Percentiles rank a stretch among this genome's conserved stretches.
phyloP scores from a whole-genome alignment of 306 rosid genomes.

The Trifolium fragiferum region DNA sequence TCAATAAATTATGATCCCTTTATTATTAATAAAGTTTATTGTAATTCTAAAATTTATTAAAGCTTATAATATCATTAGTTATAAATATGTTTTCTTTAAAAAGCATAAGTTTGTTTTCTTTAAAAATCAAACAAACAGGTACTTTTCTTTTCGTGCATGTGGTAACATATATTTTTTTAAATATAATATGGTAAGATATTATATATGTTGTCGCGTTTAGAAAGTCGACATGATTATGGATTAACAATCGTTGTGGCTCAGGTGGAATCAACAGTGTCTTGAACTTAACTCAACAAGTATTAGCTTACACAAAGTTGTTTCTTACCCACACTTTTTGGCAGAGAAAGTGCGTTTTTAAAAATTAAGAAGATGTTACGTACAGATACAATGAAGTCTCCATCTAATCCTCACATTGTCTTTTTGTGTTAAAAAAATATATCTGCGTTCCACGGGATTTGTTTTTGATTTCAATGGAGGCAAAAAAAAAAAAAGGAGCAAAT shows the following conservation, averaged over 20 bases:
- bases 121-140: neutral
- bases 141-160: neutral
- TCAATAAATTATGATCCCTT: too few relatives aligned
- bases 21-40: too few relatives aligned
- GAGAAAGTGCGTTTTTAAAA: neutral
- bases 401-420: neutral
- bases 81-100: too few relatives aligned
- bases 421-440: slow-evolving; percentile 30
- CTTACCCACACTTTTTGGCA: neutral
- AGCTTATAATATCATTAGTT: neutral
- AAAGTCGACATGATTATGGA: slow-evolving; percentile 35
- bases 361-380: slow-evolving; percentile 38
- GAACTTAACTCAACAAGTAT: slow-evolving; percentile 27
- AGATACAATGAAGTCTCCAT: slow-evolving; percentile 22
- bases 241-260: neutral
- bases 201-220: neutral
- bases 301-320: slow-evolving; percentile 33
- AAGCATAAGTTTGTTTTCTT: neutral
- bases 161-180: neutral
- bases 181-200: too few relatives aligned
- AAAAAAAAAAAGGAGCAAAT: slow-evolving; percentile 23
- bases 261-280: slow-evolving; percentile 26
- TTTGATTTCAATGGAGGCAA: neutral
- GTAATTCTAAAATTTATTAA: neutral
- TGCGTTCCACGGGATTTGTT: slow-evolving; percentile 31